phyloP scores from a whole-genome alignment of 1,284 basidiomycete genomes.

The Cutaneotrichosporon mucoides region DNA sequence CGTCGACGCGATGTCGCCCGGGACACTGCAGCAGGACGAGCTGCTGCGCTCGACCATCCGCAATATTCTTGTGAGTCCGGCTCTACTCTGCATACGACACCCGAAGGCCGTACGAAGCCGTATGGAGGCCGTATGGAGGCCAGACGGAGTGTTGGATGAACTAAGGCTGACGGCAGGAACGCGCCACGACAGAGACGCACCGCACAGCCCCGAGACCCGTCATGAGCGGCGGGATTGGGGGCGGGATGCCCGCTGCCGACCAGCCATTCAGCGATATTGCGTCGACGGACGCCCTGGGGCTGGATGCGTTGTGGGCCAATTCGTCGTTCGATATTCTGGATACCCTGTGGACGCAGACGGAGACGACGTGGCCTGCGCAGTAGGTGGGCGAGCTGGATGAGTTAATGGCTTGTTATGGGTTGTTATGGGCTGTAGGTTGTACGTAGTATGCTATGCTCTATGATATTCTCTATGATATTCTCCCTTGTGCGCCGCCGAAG shows the following conservation, averaged over 20 bases:
- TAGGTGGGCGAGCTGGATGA: not conserved
- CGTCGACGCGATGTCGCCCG: not conserved
- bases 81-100: too few relatives aligned
- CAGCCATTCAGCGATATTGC: not conserved
- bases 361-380: constrained; percentile 1
- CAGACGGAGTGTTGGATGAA: too few relatives aligned
- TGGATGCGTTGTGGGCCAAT: not conserved
- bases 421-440: too few relatives aligned
- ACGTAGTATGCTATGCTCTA: too few relatives aligned
- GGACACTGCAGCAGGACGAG: not conserved
- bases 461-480: too few relatives aligned
- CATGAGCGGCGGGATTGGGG: not conserved
- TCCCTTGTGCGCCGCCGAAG: too few relatives aligned
- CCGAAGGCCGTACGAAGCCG: too few relatives aligned
- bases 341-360: constrained; percentile 12
- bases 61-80: constrained; percentile 2
- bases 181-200: not conserved
- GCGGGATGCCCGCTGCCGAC: not conserved
- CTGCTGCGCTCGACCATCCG: constrained; percentile 10
- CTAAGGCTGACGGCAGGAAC: not conserved
- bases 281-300: not conserved
- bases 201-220: not conserved
- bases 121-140: too few relatives aligned
- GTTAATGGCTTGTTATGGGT: too few relatives aligned
- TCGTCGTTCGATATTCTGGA: constrained; percentile 11